Evolutionary conservation across 345 rosid genomes (phyloP).

Genomic region (Syzygium aromaticum): DNA sequence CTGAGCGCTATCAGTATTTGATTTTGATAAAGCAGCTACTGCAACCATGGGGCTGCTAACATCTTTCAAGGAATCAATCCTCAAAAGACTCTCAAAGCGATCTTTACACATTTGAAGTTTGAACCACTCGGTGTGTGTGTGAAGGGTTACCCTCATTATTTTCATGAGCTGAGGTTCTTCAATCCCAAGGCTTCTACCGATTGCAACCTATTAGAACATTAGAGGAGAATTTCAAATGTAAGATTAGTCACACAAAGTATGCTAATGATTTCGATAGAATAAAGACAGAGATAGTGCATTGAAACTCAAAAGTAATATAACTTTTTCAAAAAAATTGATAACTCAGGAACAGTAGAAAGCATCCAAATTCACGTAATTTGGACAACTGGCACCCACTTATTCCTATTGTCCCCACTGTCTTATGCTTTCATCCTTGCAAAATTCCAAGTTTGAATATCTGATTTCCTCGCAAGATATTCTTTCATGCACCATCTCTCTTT

Average conservation of each 20-base stretch:
- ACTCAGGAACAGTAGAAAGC: not conserved
- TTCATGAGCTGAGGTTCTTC: constrained; percentile 90
- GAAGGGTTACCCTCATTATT: constrained; percentile 80
- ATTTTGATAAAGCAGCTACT: constrained; percentile 39
- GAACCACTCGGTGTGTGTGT: constrained; percentile 83
- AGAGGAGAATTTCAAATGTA: not conserved
- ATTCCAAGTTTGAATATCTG: not conserved
- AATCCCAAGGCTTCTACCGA: constrained; percentile 72
- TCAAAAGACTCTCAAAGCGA: constrained; percentile 48
- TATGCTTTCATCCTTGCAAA: not conserved
- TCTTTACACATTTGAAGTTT: constrained; percentile 94
- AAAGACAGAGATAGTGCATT: not conserved
- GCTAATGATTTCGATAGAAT: not conserved
- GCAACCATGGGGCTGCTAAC: constrained; percentile 38
- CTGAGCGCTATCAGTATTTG: constrained; percentile 58
- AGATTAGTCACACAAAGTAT: not conserved
- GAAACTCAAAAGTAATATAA: not conserved
- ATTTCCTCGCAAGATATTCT: not conserved
- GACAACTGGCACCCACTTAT: not conserved
- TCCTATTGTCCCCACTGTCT: not conserved
- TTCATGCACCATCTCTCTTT: not conserved
- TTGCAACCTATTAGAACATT: constrained; percentile 41
- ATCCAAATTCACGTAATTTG: not conserved
- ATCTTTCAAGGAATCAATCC: constrained; percentile 72
- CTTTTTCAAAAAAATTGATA: not conserved